Base-by-base conservation (phyloP, 306 rosid species). In the Morella rubra region DNA sequence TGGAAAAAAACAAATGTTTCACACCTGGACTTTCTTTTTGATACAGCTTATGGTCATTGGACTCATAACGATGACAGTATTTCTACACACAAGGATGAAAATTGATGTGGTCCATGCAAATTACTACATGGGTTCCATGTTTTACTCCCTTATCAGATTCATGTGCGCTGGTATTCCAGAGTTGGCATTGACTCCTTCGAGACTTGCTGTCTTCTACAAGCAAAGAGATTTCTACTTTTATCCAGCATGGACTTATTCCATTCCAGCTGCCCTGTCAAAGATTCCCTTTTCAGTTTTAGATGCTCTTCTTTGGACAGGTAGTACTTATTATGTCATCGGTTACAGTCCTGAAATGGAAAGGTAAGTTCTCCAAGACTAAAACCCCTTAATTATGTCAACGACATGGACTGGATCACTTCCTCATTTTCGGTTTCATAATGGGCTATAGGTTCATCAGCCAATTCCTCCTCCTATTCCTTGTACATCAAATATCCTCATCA, bases 231-330 rank as follows among this genome's bases (percentile, higher is more conserved):
- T 84, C 69, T 79, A 41, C 81, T 84, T 89, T 74, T 86, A 80
- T 65, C 90, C 90, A 15, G 85, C 89, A 8, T 89, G 93, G 90
- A 82, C 86, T 50, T 86, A 86, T 68, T 73, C 87, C 58, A 86
- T 89, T 56, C 90, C 90, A 54, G 78, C 89, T 41, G 83, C 82
- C 56, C n/a, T 86, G 45, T 74, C 86, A 18, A 89, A 84, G 81
- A 79, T 89, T 67, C 93, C 90, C 40, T 82, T 84, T 71, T 84
- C 90, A 50, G 62, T 85, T 8, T 64, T 89, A 69, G 93, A 89
- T 81, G 81, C 90, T 56, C 61, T 86, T 80, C 76, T 89, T 73
- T 89, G 93, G 90, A 86, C 90, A 40, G 15, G 80, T 32, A 78
- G 86, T 53, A 76, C 93, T 56, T 89, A 86, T 74, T 86, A 86